Evolutionary conservation across 1,139 yeast genomes (phyloP).

Genomic region (Blastobotrys serpentis): DNA sequence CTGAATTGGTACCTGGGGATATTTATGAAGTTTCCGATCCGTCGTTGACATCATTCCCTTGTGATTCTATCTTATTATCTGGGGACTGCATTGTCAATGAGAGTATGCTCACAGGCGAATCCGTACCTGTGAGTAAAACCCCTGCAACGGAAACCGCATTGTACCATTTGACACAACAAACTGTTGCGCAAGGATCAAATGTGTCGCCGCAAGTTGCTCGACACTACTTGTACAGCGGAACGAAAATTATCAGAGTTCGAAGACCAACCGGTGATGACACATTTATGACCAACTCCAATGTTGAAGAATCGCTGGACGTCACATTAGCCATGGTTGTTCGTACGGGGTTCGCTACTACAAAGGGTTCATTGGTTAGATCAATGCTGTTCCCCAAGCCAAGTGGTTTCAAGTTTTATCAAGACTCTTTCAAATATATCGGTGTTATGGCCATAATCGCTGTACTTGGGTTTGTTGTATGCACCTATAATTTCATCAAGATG

Average conservation of each 20-base stretch:
- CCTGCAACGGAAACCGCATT: slow-evolving; percentile 66
- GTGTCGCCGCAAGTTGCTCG: slow-evolving; percentile 68
- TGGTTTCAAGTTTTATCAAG: slow-evolving; percentile 89
- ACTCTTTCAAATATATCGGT: slow-evolving; percentile 93
- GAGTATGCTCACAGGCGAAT: slow-evolving; percentile 95
- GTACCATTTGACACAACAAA: slow-evolving; percentile 41
- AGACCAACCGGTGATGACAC: slow-evolving; percentile 43
- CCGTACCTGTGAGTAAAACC: slow-evolving; percentile 88
- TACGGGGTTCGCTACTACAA: slow-evolving; percentile 93
- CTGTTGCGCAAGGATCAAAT: slow-evolving; percentile 41
- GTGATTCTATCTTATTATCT: slow-evolving; percentile 80
- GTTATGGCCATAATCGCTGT: slow-evolving; percentile 87
- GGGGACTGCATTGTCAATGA: slow-evolving; percentile 96
- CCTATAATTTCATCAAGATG: slow-evolving; percentile 74
- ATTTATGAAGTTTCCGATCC: slow-evolving; percentile 90
- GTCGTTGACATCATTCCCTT: slow-evolving; percentile 67
- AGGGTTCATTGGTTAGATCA: slow-evolving; percentile 91
- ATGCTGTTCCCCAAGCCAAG: slow-evolving; percentile 96
- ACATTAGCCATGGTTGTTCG: slow-evolving; percentile 86
- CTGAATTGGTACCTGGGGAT: slow-evolving; percentile 95
- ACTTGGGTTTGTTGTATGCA: slow-evolving; percentile 79
- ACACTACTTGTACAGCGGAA: slow-evolving; percentile 82
- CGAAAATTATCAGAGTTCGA: slow-evolving; percentile 80
- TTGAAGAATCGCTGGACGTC: slow-evolving; percentile 52
- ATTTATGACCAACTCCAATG: slow-evolving; percentile 7